These are phyloP conservation scores for Plasmodium gallinaceum DNA, from an alignment of 169 alveolate species.

Conservation along the genomic window DNA sequence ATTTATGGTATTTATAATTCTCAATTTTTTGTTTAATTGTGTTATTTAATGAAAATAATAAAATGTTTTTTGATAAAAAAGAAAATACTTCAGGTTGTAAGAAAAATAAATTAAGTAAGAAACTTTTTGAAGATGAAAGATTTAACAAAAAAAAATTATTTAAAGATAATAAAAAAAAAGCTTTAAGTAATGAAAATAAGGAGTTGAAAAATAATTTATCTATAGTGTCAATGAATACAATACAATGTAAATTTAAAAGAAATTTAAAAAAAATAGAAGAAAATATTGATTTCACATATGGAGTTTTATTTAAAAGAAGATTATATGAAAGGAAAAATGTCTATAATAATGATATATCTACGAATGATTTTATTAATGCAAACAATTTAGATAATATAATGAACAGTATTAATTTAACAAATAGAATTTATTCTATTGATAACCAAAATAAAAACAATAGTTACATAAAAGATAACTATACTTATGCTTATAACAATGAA, in stretches of 20 bases:
- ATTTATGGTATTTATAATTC: background rate
- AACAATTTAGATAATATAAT: background rate
- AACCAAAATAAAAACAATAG: too few relatives aligned
- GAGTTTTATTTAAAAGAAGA: too few relatives aligned
- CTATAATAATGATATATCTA: background rate
- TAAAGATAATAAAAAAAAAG: background rate
- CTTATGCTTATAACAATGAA: too few relatives aligned
- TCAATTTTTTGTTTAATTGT: background rate
- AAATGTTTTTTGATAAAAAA: conserved; percentile 38
- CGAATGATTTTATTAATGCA: background rate
- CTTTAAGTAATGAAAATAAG: background rate
- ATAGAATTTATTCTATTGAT: too few relatives aligned
- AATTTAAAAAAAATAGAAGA: too few relatives aligned
- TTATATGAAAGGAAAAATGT: too few relatives aligned
- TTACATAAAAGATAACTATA: too few relatives aligned
- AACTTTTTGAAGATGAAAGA: conserved; percentile 6
- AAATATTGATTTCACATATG: too few relatives aligned
- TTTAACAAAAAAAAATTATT: conserved; percentile 1
- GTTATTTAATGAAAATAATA: background rate
- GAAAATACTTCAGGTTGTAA: conserved; percentile 29
- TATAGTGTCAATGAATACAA: background rate
- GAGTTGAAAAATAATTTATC: background rate
- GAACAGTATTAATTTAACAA: too few relatives aligned
- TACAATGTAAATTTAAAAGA: too few relatives aligned
- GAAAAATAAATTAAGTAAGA: conserved; percentile 13